phyloP scores from a whole-genome alignment of 805 yeast species.

The Starmera caribaea region DNA sequence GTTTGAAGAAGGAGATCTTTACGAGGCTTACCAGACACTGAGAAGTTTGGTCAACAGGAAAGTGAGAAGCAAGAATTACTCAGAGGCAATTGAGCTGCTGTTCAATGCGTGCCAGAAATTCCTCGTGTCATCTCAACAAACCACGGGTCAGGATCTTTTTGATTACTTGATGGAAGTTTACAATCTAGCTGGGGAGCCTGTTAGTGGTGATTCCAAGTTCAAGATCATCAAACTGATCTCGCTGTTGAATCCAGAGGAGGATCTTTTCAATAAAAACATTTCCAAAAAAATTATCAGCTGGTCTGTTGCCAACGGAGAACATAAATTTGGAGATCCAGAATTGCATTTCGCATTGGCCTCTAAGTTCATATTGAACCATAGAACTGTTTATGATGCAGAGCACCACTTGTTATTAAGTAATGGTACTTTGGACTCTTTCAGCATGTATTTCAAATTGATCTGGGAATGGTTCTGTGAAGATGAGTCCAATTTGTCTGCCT shows the following conservation, averaged over 20 bases:
- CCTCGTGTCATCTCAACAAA: conserved; percentile 60
- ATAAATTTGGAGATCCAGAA: conserved; percentile 63
- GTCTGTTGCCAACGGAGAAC: conserved; percentile 41
- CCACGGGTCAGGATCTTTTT: conserved; percentile 73
- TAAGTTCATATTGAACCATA: conserved; percentile 41
- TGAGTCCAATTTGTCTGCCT: conserved; percentile 19
- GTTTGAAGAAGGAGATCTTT: conserved; percentile 66
- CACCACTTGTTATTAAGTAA: conserved; percentile 63
- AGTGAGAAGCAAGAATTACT: conserved; percentile 55
- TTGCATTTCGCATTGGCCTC: conserved; percentile 68
- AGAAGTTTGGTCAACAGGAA: conserved; percentile 84
- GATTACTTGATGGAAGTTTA: conserved; percentile 65
- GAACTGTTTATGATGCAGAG: conserved; percentile 57
- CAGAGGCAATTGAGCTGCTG: conserved; percentile 65
- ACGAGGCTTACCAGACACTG: conserved; percentile 94
- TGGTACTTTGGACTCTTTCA: conserved; percentile 32
- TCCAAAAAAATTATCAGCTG: conserved; percentile 60
- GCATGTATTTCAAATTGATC: conserved; percentile 33
- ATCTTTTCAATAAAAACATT: conserved; percentile 57
- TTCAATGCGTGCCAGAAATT: conserved; percentile 63
- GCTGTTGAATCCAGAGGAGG: conserved; percentile 30
- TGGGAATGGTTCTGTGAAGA: conserved; percentile 36
- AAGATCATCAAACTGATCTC: conserved; percentile 38
- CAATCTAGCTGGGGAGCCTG: conserved; percentile 35
- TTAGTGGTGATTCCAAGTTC: conserved; percentile 33